Evolutionary conservation across 129 eudicot species (phyloP), one percentile per base, ranked within the genome.

Genomic region (Helichrysum umbraculigerum): DNA sequence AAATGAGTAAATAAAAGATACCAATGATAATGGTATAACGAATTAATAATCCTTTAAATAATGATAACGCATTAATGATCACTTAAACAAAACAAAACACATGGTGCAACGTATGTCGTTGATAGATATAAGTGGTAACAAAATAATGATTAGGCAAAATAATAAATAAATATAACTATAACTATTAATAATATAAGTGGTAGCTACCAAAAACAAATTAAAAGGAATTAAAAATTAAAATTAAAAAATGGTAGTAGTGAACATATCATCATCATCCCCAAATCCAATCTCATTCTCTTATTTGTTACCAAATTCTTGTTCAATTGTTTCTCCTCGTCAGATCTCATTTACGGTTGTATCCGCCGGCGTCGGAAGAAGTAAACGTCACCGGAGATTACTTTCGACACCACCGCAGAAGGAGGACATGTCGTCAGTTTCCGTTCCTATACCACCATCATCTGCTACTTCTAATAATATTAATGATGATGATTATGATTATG

Each of bases 381-480:
- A 65, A 44, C 58, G 85, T 47, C 54, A 47, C 76, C 61, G 88
- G 35, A 79, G 44, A 63, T 58, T 41, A 20, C 79, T 64, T 28
- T 70, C 68, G 12, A 30, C 75, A 63, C 39, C 21, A 52, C 73
- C 82, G 58, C 84, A 77, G 73, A 75, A 74, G 20, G 61, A 65
- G 64, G 87, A 79, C 59, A 88, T 91, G 94, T 88, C 97, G 92
- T 88, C 97, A 41, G 76, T 82, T 82, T 21, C 86, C 70, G 61
- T 86, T 41, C 66, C 87, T 28, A 66, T 87, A 19, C 83, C 88
- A 20, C 29, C 62, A 20, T 3, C 22, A 57, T 57, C 28, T 9
- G 12, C 29, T 19, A 14, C 14, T 62, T 19, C 15, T 10, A 28
- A 61, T 9, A 28, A 22, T 25, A n/a, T 25, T 25, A 25, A 62